Evolutionary conservation across 2,329 filamentous ascomycete genomes (phyloP).

Genomic region (Xylaria sp.): DNA sequence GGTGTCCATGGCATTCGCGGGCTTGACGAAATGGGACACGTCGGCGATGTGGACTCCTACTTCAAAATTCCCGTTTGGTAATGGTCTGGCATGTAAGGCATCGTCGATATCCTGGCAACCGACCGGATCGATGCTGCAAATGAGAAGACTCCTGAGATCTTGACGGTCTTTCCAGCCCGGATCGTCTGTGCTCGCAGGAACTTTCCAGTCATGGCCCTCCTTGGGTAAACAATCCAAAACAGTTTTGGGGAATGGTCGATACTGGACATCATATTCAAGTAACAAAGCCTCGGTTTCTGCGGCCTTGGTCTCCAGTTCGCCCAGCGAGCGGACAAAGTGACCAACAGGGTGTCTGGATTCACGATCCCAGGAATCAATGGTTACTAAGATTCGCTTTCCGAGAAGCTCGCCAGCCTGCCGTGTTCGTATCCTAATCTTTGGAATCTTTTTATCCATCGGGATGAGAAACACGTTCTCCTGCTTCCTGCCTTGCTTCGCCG

Average conservation of each 20-base stretch:
- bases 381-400: slow-evolving; percentile 89
- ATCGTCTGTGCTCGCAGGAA: slow-evolving; percentile 79
- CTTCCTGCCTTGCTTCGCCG: slow-evolving; percentile 76
- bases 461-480: slow-evolving; percentile 94
- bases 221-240: slow-evolving; percentile 90
- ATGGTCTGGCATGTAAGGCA: slow-evolving; percentile 81
- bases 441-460: slow-evolving; percentile 97
- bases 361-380: slow-evolving; percentile 93
- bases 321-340: slow-evolving; percentile 91
- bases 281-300: slow-evolving; percentile 95
- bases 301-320: slow-evolving; percentile 94
- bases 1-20: slow-evolving; percentile 94
- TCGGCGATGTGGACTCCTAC: slow-evolving; percentile 98
- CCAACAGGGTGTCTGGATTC: slow-evolving; percentile 92
- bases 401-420: slow-evolving; percentile 87
- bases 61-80: slow-evolving; percentile 93
- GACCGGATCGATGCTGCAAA: slow-evolving; percentile 96
- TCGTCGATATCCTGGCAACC: slow-evolving; percentile 99
- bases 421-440: slow-evolving; percentile 92
- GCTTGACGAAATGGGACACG: slow-evolving; percentile 98
- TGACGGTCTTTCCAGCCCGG: slow-evolving; percentile 85
- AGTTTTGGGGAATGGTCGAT: slow-evolving; percentile 93
- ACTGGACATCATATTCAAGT: slow-evolving; percentile 96
- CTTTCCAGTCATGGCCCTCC: slow-evolving; percentile 93
- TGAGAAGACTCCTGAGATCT: slow-evolving; percentile 83